These are phyloP conservation scores for Nephelium lappaceum DNA, from an alignment of 345 rosid species.

Conservation along the genomic window DNA sequence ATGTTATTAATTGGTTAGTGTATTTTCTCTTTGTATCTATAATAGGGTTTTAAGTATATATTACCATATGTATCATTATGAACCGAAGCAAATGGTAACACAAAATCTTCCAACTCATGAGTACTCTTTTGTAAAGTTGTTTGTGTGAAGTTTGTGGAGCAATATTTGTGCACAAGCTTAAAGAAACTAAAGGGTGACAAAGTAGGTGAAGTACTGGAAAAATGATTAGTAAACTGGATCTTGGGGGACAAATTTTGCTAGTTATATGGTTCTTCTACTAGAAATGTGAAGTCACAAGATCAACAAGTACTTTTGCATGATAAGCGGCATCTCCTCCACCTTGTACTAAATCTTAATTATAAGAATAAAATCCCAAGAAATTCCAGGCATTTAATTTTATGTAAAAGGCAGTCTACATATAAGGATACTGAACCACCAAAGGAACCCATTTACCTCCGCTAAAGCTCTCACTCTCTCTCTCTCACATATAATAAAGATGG, in stretches of 20 bases:
- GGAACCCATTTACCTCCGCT: conserved; percentile 23
- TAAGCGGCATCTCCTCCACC: background rate
- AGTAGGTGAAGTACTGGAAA: background rate
- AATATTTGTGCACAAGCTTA: background rate
- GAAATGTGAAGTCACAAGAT: background rate
- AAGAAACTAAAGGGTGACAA: background rate
- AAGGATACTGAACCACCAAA: conserved; percentile 13
- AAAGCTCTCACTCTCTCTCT: background rate
- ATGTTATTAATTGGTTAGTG: too few species aligned
- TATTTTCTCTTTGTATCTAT: too few species aligned
- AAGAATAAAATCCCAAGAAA: conserved; percentile 27
- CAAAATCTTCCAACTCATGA: too few species aligned
- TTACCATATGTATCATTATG: too few species aligned
- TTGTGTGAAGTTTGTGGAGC: too few species aligned
- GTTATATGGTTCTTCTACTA: background rate
- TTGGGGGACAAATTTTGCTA: background rate
- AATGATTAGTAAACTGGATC: background rate
- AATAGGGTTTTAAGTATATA: too few species aligned
- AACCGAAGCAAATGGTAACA: too few species aligned
- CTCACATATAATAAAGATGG: conserved; percentile 15
- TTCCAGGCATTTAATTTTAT: conserved; percentile 26
- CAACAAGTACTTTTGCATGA: background rate
- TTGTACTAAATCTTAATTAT: conserved; percentile 21
- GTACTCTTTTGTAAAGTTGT: too few species aligned
- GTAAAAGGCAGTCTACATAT: conserved; percentile 16